phyloP scores from a whole-genome alignment of 2,329 filamentous ascomycete genomes.

The Exophiala sp. region DNA sequence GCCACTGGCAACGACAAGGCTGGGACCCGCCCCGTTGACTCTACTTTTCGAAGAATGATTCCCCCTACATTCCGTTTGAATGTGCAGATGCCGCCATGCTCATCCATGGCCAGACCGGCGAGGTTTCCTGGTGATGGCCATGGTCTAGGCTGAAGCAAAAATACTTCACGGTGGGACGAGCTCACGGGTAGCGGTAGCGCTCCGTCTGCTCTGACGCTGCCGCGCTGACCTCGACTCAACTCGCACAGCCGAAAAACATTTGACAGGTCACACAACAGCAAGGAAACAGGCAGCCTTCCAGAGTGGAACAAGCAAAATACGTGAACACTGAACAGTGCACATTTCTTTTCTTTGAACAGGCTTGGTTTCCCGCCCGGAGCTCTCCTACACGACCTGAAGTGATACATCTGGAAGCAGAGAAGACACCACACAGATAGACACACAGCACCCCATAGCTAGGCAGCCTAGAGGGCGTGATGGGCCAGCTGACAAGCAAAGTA shows the following conservation, averaged over 20 bases:
- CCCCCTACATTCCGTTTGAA: neutral
- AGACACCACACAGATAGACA: neutral
- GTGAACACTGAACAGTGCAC: neutral
- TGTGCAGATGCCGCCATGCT: neutral
- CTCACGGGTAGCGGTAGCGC: conserved; percentile 1
- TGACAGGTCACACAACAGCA: conserved; percentile 21
- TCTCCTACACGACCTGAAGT: too few species aligned
- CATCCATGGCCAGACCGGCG: neutral
- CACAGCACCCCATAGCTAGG: neutral
- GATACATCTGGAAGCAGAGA: neutral
- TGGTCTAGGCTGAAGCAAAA: neutral
- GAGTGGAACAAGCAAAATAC: conserved; percentile 3
- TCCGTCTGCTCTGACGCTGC: conserved; percentile 3
- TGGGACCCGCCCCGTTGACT: too few species aligned
- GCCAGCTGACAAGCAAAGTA: neutral
- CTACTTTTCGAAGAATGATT: neutral
- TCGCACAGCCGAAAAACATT: conserved; percentile 17
- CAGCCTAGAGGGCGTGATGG: neutral
- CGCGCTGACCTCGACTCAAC: neutral
- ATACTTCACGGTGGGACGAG: conserved; percentile 12
- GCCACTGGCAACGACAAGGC: too few species aligned
- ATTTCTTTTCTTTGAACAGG: conserved; percentile 6
- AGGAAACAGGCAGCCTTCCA: conserved; percentile 8
- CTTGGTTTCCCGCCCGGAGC: neutral
- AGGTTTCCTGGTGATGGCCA: conserved; percentile 8